Evolutionary conservation across 1,284 basidiomycete species (phyloP).

Genomic region (Violaceomyces palustris): DNA sequence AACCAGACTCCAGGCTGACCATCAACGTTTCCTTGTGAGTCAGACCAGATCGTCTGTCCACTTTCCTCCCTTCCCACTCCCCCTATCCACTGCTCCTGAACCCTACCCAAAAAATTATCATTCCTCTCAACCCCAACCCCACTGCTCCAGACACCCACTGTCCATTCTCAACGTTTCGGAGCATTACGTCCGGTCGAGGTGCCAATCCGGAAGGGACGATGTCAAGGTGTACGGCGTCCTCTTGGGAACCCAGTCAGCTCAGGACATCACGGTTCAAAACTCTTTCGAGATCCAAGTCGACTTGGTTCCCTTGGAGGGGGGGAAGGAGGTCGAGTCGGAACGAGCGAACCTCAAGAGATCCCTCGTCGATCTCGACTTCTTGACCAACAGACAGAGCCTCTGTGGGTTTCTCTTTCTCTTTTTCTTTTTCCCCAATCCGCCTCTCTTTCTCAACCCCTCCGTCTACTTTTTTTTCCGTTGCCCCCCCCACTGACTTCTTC

Average conservation of each 20-base stretch:
- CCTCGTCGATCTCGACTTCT: conserved; percentile 57
- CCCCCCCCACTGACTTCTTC: not conserved
- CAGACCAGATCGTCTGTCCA: too few relatives aligned
- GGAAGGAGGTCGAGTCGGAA: not conserved
- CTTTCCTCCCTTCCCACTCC: too few relatives aligned
- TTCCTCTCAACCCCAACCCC: too few relatives aligned
- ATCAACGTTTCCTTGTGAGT: too few relatives aligned
- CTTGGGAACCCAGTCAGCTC: conserved; percentile 86
- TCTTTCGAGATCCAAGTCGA: conserved; percentile 78
- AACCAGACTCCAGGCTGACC: too few relatives aligned
- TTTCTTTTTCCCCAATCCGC: not conserved
- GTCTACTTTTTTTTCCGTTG: too few relatives aligned
- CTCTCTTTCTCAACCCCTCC: too few relatives aligned
- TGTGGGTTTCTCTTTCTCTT: conserved; percentile 60
- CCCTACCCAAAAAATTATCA: too few relatives aligned
- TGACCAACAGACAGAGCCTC: conserved; percentile 77
- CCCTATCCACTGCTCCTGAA: too few relatives aligned
- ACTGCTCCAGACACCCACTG: conserved; percentile 89
- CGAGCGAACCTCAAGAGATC: conserved; percentile 1
- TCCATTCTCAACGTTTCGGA: conserved; percentile 96
- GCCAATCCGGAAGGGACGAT: conserved; percentile 57
- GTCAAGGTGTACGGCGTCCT: conserved; percentile 74
- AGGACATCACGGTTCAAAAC: conserved; percentile 93
- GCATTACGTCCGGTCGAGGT: conserved; percentile 75
- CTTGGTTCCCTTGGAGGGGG: not conserved